Evolutionary conservation across 2,329 filamentous ascomycete species (phyloP).

Genomic region (Paecilomyces niveus): DNA sequence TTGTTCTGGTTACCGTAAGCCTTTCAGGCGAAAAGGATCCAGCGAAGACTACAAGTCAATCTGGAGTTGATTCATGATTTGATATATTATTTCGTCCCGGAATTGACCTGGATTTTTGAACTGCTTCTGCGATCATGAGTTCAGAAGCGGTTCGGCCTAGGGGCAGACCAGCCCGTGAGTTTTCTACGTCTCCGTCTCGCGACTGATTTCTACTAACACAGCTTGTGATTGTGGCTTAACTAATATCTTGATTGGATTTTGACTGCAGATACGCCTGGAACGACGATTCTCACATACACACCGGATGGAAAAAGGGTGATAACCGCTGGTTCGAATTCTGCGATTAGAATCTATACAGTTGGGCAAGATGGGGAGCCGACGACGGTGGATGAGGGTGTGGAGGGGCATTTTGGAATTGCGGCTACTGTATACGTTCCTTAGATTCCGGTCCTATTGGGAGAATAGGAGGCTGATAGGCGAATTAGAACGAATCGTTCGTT

Average conservation of each 20-base stretch:
- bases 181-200: neutral
- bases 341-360: slow-evolving; percentile 85
- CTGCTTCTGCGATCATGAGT: slow-evolving; percentile 21
- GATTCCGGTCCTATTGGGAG: neutral
- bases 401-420: slow-evolving; percentile 74
- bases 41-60: slow-evolving; percentile 6
- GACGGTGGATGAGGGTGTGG: slow-evolving; percentile 85
- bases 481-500: slow-evolving; percentile 71
- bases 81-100: neutral
- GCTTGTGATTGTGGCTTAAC: slow-evolving; percentile 5
- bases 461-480: slow-evolving; percentile 4
- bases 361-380: slow-evolving; percentile 86
- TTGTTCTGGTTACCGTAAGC: slow-evolving; percentile 12
- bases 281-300: slow-evolving; percentile 82
- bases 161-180: slow-evolving; percentile 43
- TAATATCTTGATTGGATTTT: neutral
- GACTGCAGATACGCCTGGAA: slow-evolving; percentile 66
- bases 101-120: neutral
- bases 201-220: neutral
- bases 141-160: slow-evolving; percentile 30
- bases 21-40: slow-evolving; percentile 6
- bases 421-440: slow-evolving; percentile 47
- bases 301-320: slow-evolving; percentile 79
- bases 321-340: slow-evolving; percentile 89
- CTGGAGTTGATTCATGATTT: slow-evolving; percentile 1